phyloP scores from a whole-genome alignment of 768 basidiomycete genomes.

The Lactarius sanguifluus region DNA sequence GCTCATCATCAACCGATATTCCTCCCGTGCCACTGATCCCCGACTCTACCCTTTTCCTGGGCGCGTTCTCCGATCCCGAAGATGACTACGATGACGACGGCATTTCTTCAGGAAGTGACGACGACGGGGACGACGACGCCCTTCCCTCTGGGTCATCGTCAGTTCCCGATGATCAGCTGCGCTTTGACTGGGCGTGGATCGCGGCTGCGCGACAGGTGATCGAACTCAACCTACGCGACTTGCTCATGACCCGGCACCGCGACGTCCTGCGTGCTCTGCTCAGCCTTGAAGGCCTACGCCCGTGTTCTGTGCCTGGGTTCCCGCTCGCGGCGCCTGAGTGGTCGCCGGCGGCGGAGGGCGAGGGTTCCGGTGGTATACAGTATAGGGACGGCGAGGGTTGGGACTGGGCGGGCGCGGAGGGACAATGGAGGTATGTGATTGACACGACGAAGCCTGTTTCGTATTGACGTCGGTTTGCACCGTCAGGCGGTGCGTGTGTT shows the following conservation, averaged over 20 bases:
- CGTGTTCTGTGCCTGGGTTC: conserved; percentile 33
- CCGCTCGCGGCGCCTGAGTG: background rate
- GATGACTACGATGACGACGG: background rate
- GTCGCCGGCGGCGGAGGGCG: background rate
- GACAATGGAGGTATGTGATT: conserved; percentile 50
- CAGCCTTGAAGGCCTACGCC: conserved; percentile 34
- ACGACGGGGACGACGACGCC: conserved; percentile 18
- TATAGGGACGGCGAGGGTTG: conserved; percentile 42
- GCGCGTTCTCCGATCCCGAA: background rate
- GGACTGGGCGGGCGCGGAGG: conserved; percentile 60
- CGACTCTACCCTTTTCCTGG: background rate
- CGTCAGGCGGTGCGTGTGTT: conserved; percentile 53
- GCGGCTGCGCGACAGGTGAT: conserved; percentile 51
- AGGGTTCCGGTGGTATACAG: background rate
- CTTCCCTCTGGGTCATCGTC: background rate
- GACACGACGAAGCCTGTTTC: background rate
- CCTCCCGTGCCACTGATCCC: conserved; percentile 10
- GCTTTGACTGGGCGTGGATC: conserved; percentile 52
- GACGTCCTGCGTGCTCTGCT: conserved; percentile 34
- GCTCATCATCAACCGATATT: background rate
- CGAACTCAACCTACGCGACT: conserved; percentile 50
- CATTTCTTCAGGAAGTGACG: background rate
- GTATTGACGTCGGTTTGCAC: background rate
- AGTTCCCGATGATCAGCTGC: conserved; percentile 34
- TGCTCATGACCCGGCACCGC: conserved; percentile 32